phyloP scores from a whole-genome alignment of 192 early-diverging fungal species.

The Gryganskiella cystojenkinii region DNA sequence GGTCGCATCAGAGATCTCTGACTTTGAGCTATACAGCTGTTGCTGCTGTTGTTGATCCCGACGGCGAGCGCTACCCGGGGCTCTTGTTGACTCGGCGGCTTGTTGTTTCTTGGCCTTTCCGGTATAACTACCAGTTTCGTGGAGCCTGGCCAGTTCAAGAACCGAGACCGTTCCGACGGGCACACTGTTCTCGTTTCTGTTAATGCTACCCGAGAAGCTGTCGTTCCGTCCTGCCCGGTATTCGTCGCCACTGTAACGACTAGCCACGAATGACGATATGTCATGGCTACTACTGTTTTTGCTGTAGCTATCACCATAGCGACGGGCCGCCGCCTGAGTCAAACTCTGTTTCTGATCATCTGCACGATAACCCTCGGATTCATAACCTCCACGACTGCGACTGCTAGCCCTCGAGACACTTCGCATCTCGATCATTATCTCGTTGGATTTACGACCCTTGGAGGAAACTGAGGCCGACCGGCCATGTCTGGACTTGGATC shows the following conservation, averaged over 20 bases:
- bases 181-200: background rate
- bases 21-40: too few species aligned
- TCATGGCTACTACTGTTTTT: constrained; percentile 34
- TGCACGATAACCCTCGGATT: constrained; percentile 16
- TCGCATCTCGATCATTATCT: background rate
- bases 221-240: constrained; percentile 13
- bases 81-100: constrained; percentile 8
- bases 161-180: too few species aligned
- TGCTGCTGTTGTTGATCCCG: background rate
- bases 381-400: background rate
- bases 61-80: constrained; percentile 26
- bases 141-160: constrained; percentile 35
- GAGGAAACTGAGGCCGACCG: too few species aligned
- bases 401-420: background rate
- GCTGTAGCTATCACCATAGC: constrained; percentile 16
- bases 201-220: constrained; percentile 11
- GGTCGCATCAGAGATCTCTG: too few species aligned
- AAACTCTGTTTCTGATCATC: constrained; percentile 43
- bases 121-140: constrained; percentile 46
- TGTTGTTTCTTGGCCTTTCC: constrained; percentile 46
- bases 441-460: too few species aligned
- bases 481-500: too few species aligned
- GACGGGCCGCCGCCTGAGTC: constrained; percentile 14
- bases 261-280: constrained; percentile 46
- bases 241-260: constrained; percentile 34